A percentile compares a stretch with the other conserved stretches of the same genome.
Evolutionary conservation across 1,284 basidiomycete genomes (phyloP).

Genomic region (Naganishia liquefaciens): DNA sequence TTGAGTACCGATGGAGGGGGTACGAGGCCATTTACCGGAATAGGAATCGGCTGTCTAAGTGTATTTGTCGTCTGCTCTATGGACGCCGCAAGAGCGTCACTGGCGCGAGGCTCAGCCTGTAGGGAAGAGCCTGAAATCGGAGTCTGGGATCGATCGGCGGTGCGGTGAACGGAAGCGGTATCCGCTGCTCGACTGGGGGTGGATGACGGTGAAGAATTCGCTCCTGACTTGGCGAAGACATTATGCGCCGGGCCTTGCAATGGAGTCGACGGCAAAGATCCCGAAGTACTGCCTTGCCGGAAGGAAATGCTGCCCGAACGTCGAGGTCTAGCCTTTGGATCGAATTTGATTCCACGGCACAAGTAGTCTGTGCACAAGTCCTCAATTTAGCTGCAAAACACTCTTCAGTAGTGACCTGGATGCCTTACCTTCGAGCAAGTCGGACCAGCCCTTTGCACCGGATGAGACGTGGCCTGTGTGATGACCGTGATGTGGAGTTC

Average conservation of each 20-base stretch:
- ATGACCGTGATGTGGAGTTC: constrained; percentile 33
- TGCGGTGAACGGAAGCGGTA: not conserved
- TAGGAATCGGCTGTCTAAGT: constrained; percentile 9
- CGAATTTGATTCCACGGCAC: constrained; percentile 20
- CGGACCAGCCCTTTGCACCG: constrained; percentile 34
- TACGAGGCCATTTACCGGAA: constrained; percentile 22
- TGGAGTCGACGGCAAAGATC: constrained; percentile 22
- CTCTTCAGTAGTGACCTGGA: not conserved
- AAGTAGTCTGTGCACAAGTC: constrained; percentile 22
- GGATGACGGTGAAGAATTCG: not conserved
- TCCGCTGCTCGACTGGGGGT: not conserved
- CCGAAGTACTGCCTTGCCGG: constrained; percentile 25
- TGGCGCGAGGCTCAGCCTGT: not conserved
- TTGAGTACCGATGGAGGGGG: constrained; percentile 19
- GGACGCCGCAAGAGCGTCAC: not conserved
- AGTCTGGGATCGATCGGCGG: not conserved
- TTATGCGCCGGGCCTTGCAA: constrained; percentile 7
- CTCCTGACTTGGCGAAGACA: constrained; percentile 2
- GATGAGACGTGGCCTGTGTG: constrained; percentile 20
- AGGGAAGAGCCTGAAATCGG: not conserved
- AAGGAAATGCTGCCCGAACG: constrained; percentile 21
- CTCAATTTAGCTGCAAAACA: no score
- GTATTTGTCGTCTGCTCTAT: not conserved
- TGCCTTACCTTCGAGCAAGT: constrained; percentile 32
- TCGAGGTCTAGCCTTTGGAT: constrained; percentile 8